Conservation (phyloP, 495 filamentous ascomycete species). For the Neurospora cerealis region DNA sequence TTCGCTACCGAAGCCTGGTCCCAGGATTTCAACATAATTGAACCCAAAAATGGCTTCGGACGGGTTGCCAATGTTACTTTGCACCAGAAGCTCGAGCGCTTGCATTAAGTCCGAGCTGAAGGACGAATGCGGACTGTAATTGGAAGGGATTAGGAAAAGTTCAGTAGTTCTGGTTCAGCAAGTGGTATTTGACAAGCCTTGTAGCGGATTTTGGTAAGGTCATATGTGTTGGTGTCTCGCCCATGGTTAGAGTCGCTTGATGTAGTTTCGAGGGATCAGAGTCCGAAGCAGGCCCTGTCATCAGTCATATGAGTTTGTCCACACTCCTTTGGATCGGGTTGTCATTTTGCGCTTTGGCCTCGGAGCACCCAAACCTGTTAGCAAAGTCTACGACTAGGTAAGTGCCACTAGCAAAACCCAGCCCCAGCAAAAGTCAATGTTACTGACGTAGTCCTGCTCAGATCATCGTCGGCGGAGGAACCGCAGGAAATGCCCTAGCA, state of each 20-base stretch:
- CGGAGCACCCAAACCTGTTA: neutral
- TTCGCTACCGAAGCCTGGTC: too few species aligned
- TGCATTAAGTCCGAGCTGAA: neutral
- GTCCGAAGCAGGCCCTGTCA: neutral
- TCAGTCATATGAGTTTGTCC: neutral
- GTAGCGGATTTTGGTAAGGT: too few species aligned
- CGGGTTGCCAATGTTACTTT: neutral
- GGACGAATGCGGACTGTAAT: neutral
- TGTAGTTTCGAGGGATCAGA: neutral
- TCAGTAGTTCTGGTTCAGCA: too few species aligned
- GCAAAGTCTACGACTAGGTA: neutral
- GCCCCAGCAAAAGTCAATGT: neutral
- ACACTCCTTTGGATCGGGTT: neutral
- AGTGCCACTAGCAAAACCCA: neutral
- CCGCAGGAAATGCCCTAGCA: constrained; percentile 48
- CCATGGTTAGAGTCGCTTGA: too few species aligned
- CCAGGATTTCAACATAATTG: too few species aligned
- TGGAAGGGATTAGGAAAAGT: neutral
- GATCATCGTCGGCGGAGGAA: constrained; percentile 60
- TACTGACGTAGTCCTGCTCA: neutral
- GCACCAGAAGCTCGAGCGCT: neutral
- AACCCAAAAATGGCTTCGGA: too few species aligned
- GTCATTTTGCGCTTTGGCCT: neutral
- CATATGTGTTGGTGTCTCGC: too few species aligned
- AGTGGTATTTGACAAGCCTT: too few species aligned